Base-by-base conservation (phyloP, 2,329 filamentous ascomycete genomes). In the Emmonsia crescens region DNA sequence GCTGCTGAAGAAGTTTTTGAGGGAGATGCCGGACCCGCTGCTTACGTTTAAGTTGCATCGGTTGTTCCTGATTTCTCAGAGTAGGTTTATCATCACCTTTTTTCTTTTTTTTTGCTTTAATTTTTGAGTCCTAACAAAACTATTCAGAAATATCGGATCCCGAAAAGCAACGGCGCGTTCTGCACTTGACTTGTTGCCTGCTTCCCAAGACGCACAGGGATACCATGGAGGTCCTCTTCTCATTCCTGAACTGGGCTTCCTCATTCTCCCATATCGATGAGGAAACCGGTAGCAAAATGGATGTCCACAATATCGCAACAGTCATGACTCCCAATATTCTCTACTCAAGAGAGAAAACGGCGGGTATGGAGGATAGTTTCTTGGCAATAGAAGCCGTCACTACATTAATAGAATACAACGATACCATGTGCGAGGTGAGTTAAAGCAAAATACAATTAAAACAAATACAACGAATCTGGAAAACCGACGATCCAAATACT, bases 251-350 rank as follows among this genome's bases (percentile, higher is more conserved):
- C 71, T 99, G 94, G 93, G 91, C 92, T 5, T 91, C 92, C 4
- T 96, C 92, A 1, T 99, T 99, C 79, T 93, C 95, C 65, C 92
- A 96, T 71, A 87, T 99, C 16, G 94, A 99, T 69, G 94, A 99
- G 70, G 94, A 99, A 73, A 89, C 89, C 27, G 94, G 94, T 31
- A 96, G 93, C 68, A 96, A 97, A 81, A 99, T 99, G 94, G 94
- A 99, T 73, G 89, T 96, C 60, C 91, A 96, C 78, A 99, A 99
- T 71, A 83, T 99, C 65, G 91, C 94, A 3, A 97, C 95, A 2
- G 94, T 99, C 65, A 96, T 99, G 74, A 92, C 93, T 5, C 94
- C 94, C 0, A 99, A 99, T 70, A 91, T 99, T 64, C 82, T 96
- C 14, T 92, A 89, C 68, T 71, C 74, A 64, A 72, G 75, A 54